Evolutionary conservation across 2,329 filamentous ascomycete species (phyloP).

Genomic region (Neurospora sp.): DNA sequence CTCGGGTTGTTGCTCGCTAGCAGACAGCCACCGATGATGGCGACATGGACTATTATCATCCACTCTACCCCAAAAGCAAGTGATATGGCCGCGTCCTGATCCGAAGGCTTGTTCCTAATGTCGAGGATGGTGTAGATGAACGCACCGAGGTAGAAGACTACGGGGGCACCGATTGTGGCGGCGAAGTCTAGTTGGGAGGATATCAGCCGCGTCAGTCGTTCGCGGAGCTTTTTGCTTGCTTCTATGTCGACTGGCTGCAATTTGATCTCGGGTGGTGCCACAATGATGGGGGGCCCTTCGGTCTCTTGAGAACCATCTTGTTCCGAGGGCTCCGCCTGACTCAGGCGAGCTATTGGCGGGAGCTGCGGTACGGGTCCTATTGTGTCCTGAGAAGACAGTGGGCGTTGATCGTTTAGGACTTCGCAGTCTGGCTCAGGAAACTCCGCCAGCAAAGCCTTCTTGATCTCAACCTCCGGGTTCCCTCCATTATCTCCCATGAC

Average conservation of each 20-base stretch:
- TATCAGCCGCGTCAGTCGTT: background rate
- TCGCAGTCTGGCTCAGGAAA: background rate
- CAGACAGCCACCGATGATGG: conserved; percentile 21
- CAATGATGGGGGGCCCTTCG: background rate
- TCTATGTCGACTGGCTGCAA: background rate
- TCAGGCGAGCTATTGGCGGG: background rate
- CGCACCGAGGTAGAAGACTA: conserved; percentile 14
- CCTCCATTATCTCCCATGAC: background rate
- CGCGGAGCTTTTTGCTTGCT: background rate
- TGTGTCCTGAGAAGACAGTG: background rate
- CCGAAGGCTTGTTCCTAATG: conserved; percentile 5
- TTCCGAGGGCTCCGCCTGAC: background rate
- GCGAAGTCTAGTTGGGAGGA: conserved; percentile 11
- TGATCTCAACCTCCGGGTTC: background rate
- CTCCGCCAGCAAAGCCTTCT: background rate
- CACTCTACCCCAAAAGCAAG: conserved; percentile 22
- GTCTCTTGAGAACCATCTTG: background rate
- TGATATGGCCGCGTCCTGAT: conserved; percentile 19
- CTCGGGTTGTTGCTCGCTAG: conserved; percentile 22
- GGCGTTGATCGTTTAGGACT: background rate
- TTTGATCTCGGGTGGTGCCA: background rate
- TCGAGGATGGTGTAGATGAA: conserved; percentile 13
- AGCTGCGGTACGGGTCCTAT: background rate
- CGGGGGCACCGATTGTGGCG: conserved; percentile 13
- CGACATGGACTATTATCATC: conserved; percentile 22